Evolutionary conservation across 768 basidiomycete species (phyloP).

Genomic region (Tulasnella sp.): DNA sequence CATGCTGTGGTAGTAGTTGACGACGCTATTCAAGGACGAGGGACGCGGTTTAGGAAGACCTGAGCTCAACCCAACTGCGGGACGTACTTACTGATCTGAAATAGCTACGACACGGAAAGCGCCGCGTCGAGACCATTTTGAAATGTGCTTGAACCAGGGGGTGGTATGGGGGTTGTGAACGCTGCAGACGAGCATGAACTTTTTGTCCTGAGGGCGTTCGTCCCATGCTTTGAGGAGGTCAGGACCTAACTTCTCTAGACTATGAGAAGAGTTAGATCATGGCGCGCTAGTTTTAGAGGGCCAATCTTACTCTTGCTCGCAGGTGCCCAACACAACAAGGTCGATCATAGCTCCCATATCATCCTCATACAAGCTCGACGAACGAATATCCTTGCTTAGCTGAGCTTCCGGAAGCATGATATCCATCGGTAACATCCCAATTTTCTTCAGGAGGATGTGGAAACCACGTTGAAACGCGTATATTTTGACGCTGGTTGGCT

Average conservation of each 20-base stretch:
- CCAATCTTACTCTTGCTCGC: constrained; percentile 17
- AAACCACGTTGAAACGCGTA: constrained; percentile 7
- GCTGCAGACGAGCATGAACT: constrained; percentile 17
- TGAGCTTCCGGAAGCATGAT: neutral
- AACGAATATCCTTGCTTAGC: neutral
- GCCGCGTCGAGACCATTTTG: constrained; percentile 13
- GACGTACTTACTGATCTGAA: constrained; percentile 9
- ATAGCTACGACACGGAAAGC: constrained; percentile 12
- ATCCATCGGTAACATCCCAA: neutral
- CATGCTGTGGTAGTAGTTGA: neutral
- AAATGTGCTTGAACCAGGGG: neutral
- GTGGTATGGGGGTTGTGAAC: constrained; percentile 17
- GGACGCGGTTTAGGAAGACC: neutral
- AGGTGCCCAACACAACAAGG: constrained; percentile 8
- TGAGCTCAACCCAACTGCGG: too few relatives aligned
- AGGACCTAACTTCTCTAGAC: neutral
- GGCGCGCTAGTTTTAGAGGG: neutral
- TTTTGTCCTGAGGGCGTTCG: constrained; percentile 6
- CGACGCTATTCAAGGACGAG: neutral
- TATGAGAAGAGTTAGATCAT: neutral
- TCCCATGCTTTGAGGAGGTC: constrained; percentile 22
- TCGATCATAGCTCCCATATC: neutral
- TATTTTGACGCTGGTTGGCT: neutral
- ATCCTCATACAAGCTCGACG: constrained; percentile 1
- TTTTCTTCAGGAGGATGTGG: neutral